Evolutionary conservation across 2,329 filamentous ascomycete species (phyloP).

Genomic region (Cladophialophora immunda): DNA sequence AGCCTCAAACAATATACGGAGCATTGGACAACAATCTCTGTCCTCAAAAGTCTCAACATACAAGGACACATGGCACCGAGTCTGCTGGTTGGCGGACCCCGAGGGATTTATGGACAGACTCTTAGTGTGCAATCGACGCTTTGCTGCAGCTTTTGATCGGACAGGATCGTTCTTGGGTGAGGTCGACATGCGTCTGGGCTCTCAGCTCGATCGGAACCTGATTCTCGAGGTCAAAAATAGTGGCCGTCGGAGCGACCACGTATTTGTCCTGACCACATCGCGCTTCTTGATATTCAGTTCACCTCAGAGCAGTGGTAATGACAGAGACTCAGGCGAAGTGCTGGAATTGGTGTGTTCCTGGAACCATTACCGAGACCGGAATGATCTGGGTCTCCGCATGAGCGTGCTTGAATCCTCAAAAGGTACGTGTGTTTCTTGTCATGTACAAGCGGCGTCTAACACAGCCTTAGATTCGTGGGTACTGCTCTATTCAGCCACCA

Average conservation of each 20-base stretch:
- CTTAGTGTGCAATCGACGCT: conserved; percentile 61
- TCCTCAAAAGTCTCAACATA: conserved; percentile 32
- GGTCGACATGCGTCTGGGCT: conserved; percentile 48
- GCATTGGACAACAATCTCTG: conserved; percentile 29
- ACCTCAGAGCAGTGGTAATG: conserved; percentile 40
- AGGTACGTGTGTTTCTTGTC: conserved; percentile 42
- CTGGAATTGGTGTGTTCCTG: conserved; percentile 55
- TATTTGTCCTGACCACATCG: conserved; percentile 64
- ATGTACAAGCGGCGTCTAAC: not conserved
- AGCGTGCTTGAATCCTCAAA: conserved; percentile 45
- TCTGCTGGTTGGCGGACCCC: conserved; percentile 51
- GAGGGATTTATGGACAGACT: conserved; percentile 48
- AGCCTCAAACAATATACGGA: conserved; percentile 34
- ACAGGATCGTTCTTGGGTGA: conserved; percentile 41
- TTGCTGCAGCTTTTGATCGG: conserved; percentile 49
- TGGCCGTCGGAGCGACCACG: conserved; percentile 50
- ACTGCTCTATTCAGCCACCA: conserved; percentile 52
- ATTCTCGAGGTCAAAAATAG: conserved; percentile 63
- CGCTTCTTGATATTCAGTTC: conserved; percentile 56
- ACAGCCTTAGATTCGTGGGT: conserved; percentile 47
- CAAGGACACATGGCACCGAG: conserved; percentile 55
- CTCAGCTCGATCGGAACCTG: conserved; percentile 56
- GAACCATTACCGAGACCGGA: conserved; percentile 62
- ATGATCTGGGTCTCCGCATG: conserved; percentile 61
- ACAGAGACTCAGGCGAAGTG: conserved; percentile 38